Percentiles rank a stretch among this genome's conserved stretches.
Evolutionary conservation across 2,329 filamentous ascomycete genomes (phyloP).

Genomic region (Ceratocystis cubensis): DNA sequence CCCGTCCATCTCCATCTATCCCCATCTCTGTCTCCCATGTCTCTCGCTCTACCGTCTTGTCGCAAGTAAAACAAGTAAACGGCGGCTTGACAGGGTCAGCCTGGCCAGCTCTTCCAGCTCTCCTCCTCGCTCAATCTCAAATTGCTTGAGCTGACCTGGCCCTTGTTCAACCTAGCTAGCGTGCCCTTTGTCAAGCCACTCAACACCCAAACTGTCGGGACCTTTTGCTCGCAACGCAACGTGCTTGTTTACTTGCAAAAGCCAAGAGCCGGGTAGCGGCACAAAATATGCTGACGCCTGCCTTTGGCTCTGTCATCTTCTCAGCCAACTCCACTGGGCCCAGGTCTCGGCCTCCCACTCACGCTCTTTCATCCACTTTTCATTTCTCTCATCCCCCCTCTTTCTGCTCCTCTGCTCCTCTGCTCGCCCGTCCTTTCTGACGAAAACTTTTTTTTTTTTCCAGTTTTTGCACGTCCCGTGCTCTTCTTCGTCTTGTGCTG

Average conservation of each 20-base stretch:
- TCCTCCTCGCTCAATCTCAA: background rate
- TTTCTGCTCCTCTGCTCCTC: no score
- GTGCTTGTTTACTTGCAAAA: background rate
- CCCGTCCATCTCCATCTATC: no score
- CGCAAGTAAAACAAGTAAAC: no score
- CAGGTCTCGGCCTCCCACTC: background rate
- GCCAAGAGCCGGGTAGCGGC: background rate
- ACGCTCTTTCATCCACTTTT: background rate
- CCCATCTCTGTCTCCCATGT: no score
- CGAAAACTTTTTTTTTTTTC: no score
- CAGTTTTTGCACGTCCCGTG: no score
- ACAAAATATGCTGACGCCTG: conserved; percentile 3
- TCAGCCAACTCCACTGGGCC: background rate
- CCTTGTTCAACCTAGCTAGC: background rate
- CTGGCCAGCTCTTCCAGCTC: background rate
- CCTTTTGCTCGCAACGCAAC: conserved; percentile 1
- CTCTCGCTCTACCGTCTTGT: no score
- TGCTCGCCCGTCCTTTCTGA: no score
- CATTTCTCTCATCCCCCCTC: background rate
- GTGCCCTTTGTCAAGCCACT: background rate
- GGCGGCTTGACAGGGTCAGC: no score
- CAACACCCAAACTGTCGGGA: conserved; percentile 7
- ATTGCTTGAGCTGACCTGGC: no score
- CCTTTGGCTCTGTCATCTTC: background rate
- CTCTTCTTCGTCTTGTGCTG: no score